phyloP scores from a whole-genome alignment of 2,329 filamentous ascomycete species.

The Chaetomium globosum region DNA sequence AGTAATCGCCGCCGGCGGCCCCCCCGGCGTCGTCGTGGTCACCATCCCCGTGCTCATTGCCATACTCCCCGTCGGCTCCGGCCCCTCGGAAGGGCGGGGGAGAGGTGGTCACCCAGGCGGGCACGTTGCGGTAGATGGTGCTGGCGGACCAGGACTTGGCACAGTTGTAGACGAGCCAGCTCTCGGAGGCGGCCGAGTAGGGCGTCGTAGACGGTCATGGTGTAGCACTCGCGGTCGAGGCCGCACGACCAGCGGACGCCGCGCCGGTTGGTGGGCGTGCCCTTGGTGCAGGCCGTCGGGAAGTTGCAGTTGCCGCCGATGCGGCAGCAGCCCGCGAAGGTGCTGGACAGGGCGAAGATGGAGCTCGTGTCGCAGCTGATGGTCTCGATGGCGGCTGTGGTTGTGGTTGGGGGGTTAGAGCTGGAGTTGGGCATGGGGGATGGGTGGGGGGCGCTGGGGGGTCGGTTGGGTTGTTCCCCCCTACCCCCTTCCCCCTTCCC shows the following conservation, averaged over 20 bases:
- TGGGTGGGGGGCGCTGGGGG: background rate
- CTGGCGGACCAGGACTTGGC: background rate
- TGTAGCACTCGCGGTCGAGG: background rate
- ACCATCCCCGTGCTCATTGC: background rate
- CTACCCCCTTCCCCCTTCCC: too few species aligned
- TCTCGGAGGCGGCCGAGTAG: slow-evolving; percentile 4
- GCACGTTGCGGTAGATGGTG: background rate
- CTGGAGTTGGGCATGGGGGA: background rate
- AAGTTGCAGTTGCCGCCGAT: slow-evolving; percentile 15
- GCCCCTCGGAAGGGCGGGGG: too few species aligned
- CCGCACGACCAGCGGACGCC: slow-evolving; percentile 3
- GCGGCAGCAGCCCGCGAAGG: slow-evolving; percentile 7
- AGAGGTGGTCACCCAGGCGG: background rate
- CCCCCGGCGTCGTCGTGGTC: background rate
- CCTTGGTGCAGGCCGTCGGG: background rate
- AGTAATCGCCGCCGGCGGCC: background rate
- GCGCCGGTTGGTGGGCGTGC: background rate
- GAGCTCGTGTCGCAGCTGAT: slow-evolving; percentile 1
- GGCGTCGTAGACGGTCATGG: slow-evolving; percentile 12
- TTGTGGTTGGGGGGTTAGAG: too few species aligned
- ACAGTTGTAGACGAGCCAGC: slow-evolving; percentile 9
- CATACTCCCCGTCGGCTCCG: too few species aligned
- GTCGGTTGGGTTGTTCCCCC: too few species aligned
- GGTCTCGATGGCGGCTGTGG: background rate
- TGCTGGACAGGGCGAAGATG: background rate